Conservation (phyloP, 2,329 filamentous ascomycete genomes). For the Elsinoe perseae region DNA sequence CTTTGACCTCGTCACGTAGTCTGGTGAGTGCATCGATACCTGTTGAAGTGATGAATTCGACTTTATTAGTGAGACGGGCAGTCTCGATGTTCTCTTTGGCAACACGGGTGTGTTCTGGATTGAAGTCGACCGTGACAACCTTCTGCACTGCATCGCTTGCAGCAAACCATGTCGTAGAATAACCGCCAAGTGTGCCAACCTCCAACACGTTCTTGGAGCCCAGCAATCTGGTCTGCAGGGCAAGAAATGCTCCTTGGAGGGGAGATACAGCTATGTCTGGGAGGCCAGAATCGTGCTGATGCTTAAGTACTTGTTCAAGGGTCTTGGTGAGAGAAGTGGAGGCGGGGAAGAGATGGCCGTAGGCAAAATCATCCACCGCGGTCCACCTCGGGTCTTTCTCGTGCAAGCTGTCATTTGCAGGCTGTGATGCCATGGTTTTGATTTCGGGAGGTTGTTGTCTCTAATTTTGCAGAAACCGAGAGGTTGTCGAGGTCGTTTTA, state of each 20-base stretch:
- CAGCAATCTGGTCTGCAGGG: conserved; percentile 29
- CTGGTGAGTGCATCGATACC: conserved; percentile 38
- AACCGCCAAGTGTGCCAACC: conserved; percentile 49
- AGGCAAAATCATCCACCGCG: conserved; percentile 33
- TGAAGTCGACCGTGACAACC: conserved; percentile 47
- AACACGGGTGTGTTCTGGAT: conserved; percentile 40
- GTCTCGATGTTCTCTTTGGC: conserved; percentile 39
- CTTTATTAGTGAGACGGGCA: conserved; percentile 35
- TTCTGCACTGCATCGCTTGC: conserved; percentile 30
- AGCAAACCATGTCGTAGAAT: conserved; percentile 48
- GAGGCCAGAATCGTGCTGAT: conserved; percentile 14
- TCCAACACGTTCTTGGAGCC: conserved; percentile 38
- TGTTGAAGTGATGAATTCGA: conserved; percentile 41
- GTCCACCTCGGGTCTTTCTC: conserved; percentile 33
- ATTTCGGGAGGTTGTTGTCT: not conserved
- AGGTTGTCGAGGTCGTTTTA: not conserved
- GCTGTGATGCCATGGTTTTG: not conserved
- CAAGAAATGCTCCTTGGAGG: conserved; percentile 33
- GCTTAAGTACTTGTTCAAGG: conserved; percentile 15
- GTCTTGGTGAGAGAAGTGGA: conserved; percentile 6
- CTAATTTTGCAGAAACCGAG: not conserved
- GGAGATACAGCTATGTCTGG: conserved; percentile 32
- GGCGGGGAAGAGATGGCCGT: conserved; percentile 26
- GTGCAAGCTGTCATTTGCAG: conserved; percentile 13
- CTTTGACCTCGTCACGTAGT: conserved; percentile 35